Evolutionary conservation across 2,329 filamentous ascomycete species (phyloP).

Genomic region (Calonectria hongkongensis): DNA sequence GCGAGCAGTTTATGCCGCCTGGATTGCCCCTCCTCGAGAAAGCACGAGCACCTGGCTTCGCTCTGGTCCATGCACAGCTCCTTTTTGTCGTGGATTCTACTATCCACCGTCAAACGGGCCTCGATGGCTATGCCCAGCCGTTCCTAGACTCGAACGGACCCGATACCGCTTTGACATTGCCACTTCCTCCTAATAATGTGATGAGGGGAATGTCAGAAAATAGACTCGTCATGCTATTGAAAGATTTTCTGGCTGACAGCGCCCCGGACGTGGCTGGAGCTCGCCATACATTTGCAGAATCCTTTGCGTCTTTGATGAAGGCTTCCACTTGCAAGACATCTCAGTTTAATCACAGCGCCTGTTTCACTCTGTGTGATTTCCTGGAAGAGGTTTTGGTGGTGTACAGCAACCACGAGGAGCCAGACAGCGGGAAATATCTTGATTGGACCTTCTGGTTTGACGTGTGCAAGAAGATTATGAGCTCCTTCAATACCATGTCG

Average conservation of each 20-base stretch:
- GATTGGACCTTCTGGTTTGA: conserved; percentile 92
- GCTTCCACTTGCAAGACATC: conserved; percentile 85
- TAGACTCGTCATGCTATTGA: conserved; percentile 86
- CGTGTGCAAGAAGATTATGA: conserved; percentile 85
- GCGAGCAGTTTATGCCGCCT: conserved; percentile 81
- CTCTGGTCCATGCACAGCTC: conserved; percentile 88
- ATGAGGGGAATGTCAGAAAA: conserved; percentile 92
- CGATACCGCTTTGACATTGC: conserved; percentile 80
- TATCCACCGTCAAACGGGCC: conserved; percentile 82
- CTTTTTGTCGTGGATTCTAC: conserved; percentile 87
- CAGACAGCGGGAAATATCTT: conserved; percentile 69
- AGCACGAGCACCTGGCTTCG: conserved; percentile 83
- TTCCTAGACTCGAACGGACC: conserved; percentile 70
- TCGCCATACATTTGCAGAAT: conserved; percentile 83
- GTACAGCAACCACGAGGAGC: conserved; percentile 68
- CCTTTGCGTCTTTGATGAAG: conserved; percentile 84
- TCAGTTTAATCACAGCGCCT: conserved; percentile 87
- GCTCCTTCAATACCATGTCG: conserved; percentile 91
- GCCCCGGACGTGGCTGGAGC: conserved; percentile 62
- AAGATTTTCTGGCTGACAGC: conserved; percentile 81
- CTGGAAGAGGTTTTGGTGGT: conserved; percentile 87
- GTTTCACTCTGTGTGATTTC: conserved; percentile 94
- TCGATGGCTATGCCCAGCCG: conserved; percentile 67
- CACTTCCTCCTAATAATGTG: conserved; percentile 80
- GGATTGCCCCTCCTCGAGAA: conserved; percentile 72